Percentiles rank a stretch among this genome's conserved stretches.
phyloP scores from a whole-genome alignment of 192 early-diverging fungal genomes.

The Spizellomyces punctatus region DNA sequence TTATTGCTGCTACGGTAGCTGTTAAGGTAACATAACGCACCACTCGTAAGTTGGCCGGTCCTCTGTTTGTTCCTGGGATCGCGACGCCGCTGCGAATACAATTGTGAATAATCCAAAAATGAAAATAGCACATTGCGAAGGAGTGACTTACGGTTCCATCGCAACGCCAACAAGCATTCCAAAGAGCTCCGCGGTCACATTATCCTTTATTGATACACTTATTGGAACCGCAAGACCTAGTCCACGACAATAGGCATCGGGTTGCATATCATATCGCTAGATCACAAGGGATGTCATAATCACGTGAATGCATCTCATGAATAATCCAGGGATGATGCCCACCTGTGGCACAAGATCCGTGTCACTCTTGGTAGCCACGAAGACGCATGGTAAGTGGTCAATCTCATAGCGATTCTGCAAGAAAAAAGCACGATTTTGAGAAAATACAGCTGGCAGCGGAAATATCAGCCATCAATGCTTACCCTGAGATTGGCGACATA shows the following conservation, averaged over 20 bases:
- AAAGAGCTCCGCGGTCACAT: conserved; percentile 86
- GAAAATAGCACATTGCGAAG: not conserved
- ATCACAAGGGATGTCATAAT: conserved; percentile 1
- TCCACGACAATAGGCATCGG: conserved; percentile 91
- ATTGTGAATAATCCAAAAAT: conserved; percentile 11
- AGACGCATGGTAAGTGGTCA: conserved; percentile 82
- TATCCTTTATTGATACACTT: conserved; percentile 83
- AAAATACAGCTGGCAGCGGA: not conserved
- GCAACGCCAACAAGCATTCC: conserved; percentile 81
- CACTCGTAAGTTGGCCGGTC: conserved; percentile 15
- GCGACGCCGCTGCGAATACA: conserved; percentile 20
- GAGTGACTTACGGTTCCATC: conserved; percentile 71
- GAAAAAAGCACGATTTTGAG: conserved; percentile 12
- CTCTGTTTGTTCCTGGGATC: conserved; percentile 33
- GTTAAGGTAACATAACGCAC: conserved; percentile 25
- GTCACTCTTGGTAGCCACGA: conserved; percentile 96
- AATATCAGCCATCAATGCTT: conserved; percentile 21
- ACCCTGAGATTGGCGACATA: conserved; percentile 85
- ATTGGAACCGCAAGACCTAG: conserved; percentile 87
- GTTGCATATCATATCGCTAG: conserved; percentile 79
- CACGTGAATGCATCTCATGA: not conserved
- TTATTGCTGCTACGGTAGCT: conserved; percentile 43
- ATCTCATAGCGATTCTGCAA: conserved; percentile 78
- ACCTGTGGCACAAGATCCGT: conserved; percentile 83
- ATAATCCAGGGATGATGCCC: conserved; percentile 5